Conservation (phyloP, 495 filamentous ascomycete species). For the Podospora fimiseda region DNA sequence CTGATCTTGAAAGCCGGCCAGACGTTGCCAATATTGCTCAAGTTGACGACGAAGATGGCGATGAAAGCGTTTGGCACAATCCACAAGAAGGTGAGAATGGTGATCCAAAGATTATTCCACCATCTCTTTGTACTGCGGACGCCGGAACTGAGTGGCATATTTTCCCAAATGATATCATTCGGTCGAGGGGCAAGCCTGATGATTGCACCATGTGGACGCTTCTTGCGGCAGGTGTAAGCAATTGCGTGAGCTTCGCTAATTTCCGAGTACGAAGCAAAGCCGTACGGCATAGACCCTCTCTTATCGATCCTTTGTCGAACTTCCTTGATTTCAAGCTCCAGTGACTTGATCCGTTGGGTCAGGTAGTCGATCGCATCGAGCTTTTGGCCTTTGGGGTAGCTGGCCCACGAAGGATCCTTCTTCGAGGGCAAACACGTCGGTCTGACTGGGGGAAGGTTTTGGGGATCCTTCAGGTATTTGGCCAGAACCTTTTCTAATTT, state of each 20-base stretch:
- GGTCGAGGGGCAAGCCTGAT: conserved; percentile 77
- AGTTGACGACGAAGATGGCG: conserved; percentile 83
- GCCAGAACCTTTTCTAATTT: conserved; percentile 76
- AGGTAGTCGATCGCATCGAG: conserved; percentile 94
- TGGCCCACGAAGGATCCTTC: conserved; percentile 52
- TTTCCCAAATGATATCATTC: conserved; percentile 94
- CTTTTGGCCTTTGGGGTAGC: conserved; percentile 59
- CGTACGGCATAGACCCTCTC: conserved; percentile 80
- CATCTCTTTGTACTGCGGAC: conserved; percentile 65
- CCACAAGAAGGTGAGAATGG: conserved; percentile 76
- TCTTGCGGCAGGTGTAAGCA: conserved; percentile 71
- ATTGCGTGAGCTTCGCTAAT: conserved; percentile 85
- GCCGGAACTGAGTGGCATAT: conserved; percentile 63
- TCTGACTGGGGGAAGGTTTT: conserved; percentile 69
- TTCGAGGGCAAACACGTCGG: conserved; percentile 74
- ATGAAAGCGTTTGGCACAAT: conserved; percentile 94
- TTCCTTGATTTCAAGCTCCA: conserved; percentile 80
- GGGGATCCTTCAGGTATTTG: conserved; percentile 82
- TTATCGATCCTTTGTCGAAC: conserved; percentile 76
- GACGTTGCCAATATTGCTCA: conserved; percentile 69
- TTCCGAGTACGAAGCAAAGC: conserved; percentile 86
- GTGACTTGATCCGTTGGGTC: conserved; percentile 70
- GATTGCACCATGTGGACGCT: conserved; percentile 72
- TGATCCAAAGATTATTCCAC: conserved; percentile 76
- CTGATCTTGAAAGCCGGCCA: conserved; percentile 70